A percentile compares a stretch with the other conserved stretches of the same genome.
Conservation (phyloP, 2,329 filamentous ascomycete genomes). For the Pyricularia sp. region DNA sequence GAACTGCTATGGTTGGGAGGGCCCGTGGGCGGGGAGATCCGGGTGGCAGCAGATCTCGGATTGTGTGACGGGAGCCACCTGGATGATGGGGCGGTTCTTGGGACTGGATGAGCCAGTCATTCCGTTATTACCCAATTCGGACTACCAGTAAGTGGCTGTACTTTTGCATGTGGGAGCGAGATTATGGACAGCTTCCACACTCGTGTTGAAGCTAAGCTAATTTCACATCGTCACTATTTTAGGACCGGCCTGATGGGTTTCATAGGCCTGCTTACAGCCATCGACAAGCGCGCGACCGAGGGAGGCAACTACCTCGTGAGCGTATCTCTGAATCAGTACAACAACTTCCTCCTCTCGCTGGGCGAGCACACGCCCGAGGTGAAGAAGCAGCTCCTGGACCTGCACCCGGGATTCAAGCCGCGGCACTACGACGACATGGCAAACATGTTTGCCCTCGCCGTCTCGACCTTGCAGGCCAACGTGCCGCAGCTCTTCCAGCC, state of each 20-base stretch:
- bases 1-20: conserved; percentile 45
- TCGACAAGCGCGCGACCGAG: conserved; percentile 49
- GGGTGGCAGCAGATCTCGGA: conserved; percentile 44
- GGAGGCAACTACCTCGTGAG: conserved; percentile 60
- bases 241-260: conserved; percentile 34
- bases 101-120: conserved; percentile 53
- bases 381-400: conserved; percentile 36
- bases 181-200: not conserved
- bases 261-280: conserved; percentile 58
- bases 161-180: not conserved
- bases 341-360: conserved; percentile 53
- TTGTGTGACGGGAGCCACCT: conserved; percentile 49
- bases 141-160: conserved; percentile 14
- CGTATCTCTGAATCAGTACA: conserved; percentile 57
- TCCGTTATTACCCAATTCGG: conserved; percentile 54
- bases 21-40: conserved; percentile 31
- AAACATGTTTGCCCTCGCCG: not conserved
- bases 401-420: conserved; percentile 5
- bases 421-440: conserved; percentile 2
- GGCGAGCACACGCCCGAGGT: conserved; percentile 46
- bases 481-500: not conserved
- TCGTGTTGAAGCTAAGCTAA: conserved; percentile 27
- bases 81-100: conserved; percentile 55
- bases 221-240: conserved; percentile 34
- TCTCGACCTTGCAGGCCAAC: not conserved